A percentile compares a stretch with the other conserved stretches of the same genome.
These are phyloP conservation scores for Logfia minima DNA, from an alignment of 129 eudicot genomes.

Conservation along the genomic window DNA sequence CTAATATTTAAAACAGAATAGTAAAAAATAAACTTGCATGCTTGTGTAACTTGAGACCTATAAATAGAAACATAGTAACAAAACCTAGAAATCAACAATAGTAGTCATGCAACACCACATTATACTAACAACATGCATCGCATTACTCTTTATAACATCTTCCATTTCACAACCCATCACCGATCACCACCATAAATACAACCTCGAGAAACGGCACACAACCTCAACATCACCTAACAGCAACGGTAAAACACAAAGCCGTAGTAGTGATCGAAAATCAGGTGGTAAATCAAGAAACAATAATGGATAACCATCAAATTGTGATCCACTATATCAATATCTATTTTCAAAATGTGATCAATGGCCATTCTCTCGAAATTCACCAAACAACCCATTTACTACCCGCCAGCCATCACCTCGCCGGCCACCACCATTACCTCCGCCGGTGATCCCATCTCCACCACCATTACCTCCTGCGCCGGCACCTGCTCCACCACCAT, in stretches of 20 bases:
- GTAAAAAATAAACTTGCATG: not conserved
- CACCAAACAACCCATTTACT: constrained; percentile 50
- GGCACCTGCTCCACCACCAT: constrained; percentile 25
- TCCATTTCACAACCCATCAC: constrained; percentile 31
- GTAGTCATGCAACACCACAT: constrained; percentile 20
- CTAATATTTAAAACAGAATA: too few relatives aligned
- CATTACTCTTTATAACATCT: constrained; percentile 41
- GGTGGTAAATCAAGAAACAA: constrained; percentile 21
- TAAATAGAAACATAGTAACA: constrained; percentile 7
- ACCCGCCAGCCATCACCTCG: constrained; percentile 30
- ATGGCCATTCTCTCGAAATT: constrained; percentile 59
- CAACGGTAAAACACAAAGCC: constrained; percentile 18
- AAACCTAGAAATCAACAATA: not conserved
- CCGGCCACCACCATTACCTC: constrained; percentile 29
- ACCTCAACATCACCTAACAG: not conserved
- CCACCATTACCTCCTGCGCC: constrained; percentile 23
- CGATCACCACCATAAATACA: not conserved
- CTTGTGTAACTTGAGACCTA: not conserved
- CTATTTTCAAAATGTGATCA: constrained; percentile 57
- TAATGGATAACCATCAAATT: constrained; percentile 33
- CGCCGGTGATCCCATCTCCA: constrained; percentile 15
- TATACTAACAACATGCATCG: constrained; percentile 16
- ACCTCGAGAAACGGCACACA: constrained; percentile 13
- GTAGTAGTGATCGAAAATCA: constrained; percentile 10
- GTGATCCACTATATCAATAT: constrained; percentile 58